phyloP scores from a whole-genome alignment of 2,329 filamentous ascomycete genomes.

The Aspergillus sp. region DNA sequence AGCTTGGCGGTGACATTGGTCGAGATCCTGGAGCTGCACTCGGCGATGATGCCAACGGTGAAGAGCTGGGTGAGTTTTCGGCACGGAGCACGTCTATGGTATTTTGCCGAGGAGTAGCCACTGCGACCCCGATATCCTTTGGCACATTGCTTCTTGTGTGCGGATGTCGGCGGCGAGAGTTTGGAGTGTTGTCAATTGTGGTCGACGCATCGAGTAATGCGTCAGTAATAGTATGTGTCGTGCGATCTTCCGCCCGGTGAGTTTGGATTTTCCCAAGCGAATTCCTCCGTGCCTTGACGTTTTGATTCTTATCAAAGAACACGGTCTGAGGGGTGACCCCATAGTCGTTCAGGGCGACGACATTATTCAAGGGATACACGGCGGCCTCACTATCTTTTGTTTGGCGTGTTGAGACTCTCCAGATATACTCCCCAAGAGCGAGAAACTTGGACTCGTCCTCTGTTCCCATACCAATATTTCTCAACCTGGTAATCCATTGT shows the following conservation, averaged over 20 bases:
- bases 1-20: constrained; percentile 38
- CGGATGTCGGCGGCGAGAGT: constrained; percentile 50
- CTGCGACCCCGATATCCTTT: constrained; percentile 32
- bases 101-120: constrained; percentile 24
- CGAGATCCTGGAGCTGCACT: constrained; percentile 35
- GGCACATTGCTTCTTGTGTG: constrained; percentile 47
- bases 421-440: constrained; percentile 86
- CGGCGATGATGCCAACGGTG: constrained; percentile 44
- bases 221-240: constrained; percentile 80
- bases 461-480: constrained; percentile 76
- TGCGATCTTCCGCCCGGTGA: constrained; percentile 43
- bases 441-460: constrained; percentile 93
- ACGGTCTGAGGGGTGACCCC: constrained; percentile 85
- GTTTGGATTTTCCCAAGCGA: constrained; percentile 32
- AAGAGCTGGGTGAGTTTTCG: constrained; percentile 35
- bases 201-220: constrained; percentile 90
- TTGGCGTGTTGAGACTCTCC: constrained; percentile 77
- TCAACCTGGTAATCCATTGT: constrained; percentile 83
- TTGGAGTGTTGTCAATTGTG: constrained; percentile 71
- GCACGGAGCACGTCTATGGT: constrained; percentile 29
- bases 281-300: constrained; percentile 49
- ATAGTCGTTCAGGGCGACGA: constrained; percentile 75
- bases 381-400: constrained; percentile 53
- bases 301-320: constrained; percentile 80
- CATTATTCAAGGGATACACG: constrained; percentile 63